phyloP scores from a whole-genome alignment of 108 stramenopile genomes.

The Skeletonema costatum region DNA sequence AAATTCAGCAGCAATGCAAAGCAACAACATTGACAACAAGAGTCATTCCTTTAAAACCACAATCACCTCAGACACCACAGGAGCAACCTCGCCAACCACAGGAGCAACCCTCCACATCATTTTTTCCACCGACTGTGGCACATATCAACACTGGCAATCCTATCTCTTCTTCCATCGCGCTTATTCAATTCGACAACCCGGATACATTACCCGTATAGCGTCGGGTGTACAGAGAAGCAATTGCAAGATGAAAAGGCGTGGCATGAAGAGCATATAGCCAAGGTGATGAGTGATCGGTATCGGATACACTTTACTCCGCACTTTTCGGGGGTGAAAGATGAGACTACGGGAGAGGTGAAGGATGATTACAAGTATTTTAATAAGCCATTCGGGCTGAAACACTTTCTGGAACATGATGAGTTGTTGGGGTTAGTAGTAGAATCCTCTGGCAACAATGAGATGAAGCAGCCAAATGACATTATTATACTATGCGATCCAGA shows the following conservation, averaged over 20 bases:
- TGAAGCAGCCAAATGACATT: conserved; percentile 65
- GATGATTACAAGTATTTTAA: conserved; percentile 90
- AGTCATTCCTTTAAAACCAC: not conserved
- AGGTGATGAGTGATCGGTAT: conserved; percentile 52
- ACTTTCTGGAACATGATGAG: conserved; percentile 68
- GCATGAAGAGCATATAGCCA: conserved; percentile 33
- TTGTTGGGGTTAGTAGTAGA: conserved; percentile 39
- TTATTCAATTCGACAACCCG: conserved; percentile 65
- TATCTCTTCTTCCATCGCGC: conserved; percentile 84
- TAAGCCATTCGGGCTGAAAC: conserved; percentile 80
- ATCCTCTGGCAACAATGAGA: not conserved
- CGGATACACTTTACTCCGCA: conserved; percentile 83
- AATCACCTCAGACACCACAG: not conserved
- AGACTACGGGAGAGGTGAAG: conserved; percentile 32
- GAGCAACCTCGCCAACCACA: conserved; percentile 25
- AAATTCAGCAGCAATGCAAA: not conserved
- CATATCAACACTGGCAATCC: conserved; percentile 86
- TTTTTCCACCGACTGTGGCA: conserved; percentile 53
- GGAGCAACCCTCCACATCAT: conserved; percentile 45
- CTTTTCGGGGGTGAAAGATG: conserved; percentile 62
- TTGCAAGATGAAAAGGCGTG: conserved; percentile 17
- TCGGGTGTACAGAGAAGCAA: conserved; percentile 61
- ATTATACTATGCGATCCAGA: conserved; percentile 96
- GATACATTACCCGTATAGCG: conserved; percentile 80
- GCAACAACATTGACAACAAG: not conserved